phyloP scores from a whole-genome alignment of 2,329 filamentous ascomycete species.

The Ophiostoma sp. region DNA sequence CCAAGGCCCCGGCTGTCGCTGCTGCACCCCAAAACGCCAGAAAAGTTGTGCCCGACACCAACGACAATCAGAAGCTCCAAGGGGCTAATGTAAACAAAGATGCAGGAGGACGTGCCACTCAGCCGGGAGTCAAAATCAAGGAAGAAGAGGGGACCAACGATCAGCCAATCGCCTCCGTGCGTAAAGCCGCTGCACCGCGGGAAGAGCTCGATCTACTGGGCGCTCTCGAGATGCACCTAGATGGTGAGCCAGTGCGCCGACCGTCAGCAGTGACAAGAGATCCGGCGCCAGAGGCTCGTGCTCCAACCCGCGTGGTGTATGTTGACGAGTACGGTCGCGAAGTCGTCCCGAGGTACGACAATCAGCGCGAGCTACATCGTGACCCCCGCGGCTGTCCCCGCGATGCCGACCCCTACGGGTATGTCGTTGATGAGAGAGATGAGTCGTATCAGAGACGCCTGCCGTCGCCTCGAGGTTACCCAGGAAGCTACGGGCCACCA shows the following conservation, averaged over 20 bases:
- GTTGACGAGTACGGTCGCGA: slow-evolving; percentile 23
- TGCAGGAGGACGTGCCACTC: neutral
- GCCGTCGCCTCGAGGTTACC: neutral
- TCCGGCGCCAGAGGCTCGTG: neutral
- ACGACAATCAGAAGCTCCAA: neutral
- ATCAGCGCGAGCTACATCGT: neutral
- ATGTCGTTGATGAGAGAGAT: neutral
- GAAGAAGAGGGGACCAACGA: neutral
- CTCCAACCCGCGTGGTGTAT: slow-evolving; percentile 21
- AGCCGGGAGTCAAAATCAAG: neutral
- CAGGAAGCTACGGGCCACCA: neutral
- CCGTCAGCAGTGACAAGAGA: neutral
- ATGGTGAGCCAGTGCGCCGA: slow-evolving; percentile 19
- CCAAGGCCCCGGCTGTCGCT: neutral
- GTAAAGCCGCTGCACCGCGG: neutral
- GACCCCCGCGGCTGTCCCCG: neutral
- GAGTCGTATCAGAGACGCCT: neutral
- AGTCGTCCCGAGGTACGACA: slow-evolving; percentile 9
- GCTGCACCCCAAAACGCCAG: neutral
- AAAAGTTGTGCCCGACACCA: neutral
- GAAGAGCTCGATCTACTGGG: slow-evolving; percentile 31
- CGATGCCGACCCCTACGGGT: neutral
- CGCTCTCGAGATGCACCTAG: slow-evolving; percentile 35
- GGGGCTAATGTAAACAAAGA: neutral
- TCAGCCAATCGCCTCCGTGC: neutral